Base-by-base conservation (phyloP, 306 rosid genomes). In the Trifolium pratense region DNA sequence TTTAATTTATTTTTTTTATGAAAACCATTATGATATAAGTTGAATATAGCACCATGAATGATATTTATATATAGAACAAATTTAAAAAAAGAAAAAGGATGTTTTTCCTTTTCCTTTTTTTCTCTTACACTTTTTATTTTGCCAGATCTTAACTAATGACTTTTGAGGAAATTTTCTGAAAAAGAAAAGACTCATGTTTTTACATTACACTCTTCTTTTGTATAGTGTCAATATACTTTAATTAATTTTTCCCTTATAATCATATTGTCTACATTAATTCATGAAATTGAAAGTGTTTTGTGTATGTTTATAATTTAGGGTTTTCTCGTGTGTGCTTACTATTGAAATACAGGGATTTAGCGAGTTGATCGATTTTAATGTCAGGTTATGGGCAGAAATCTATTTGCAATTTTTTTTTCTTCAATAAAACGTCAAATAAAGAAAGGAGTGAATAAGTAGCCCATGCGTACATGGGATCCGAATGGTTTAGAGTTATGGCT, bases 291-390 rank as follows among this genome's bases (percentile, higher is more conserved):
- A 40, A 66, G 8, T 59, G 48, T 21, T 45, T 70, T 40, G 9
- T 66, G 69, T 62, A 59, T 76, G 75, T 80, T 77, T 73, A 64
- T 59, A 23, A 68, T 79, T 84, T 84, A 80, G 88, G 89, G 88
- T 78, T 89, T 76, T 48, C 37, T 58, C 55, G 45, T 65, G 18
- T 68, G 11, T 48, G 4, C 48, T 29, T 49, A 68, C 49, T 69
- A 67, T n/a, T n/a, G n/a, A n/a, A n/a, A n/a, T n/a, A n/a, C n/a
- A n/a, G n/a, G n/a, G n/a, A n/a, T n/a, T n/a, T n/a, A n/a, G n/a
- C n/a, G n/a, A n/a, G n/a, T n/a, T n/a, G n/a, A n/a, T n/a, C n/a
- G n/a, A n/a, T n/a, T n/a, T n/a, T n/a, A n/a, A n/a, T n/a, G n/a
- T n/a, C n/a, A n/a, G n/a, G n/a, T n/a, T n/a, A n/a, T n/a, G n/a